Evolutionary conservation across 2,329 filamentous ascomycete species (phyloP), one percentile per base, ranked within the genome.

Genomic region (Chaetomium sp.): DNA sequence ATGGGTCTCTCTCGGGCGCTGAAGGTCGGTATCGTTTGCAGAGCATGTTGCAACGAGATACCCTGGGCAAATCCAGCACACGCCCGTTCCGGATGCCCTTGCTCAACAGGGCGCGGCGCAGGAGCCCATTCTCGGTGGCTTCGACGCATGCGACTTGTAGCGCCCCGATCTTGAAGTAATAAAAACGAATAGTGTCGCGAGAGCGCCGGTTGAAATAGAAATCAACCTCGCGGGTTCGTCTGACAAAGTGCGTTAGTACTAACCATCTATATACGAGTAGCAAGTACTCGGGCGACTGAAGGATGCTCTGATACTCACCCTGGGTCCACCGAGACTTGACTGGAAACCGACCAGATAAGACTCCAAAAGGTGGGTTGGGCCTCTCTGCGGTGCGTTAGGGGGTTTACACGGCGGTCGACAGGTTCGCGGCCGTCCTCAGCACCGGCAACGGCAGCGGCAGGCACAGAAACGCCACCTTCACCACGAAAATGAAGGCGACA

Each of bases 401-500:
- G 23, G 16, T 10, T 23, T 3, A 42, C 12, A 42, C 12, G 13
- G 38, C 13, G 16, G 7, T n/a, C 38, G 13, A 42, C 38, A 6
- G 12, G 13, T 42, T 42, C 19, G 38, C 38, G 10, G 42, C 16
- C 23, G 16, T 27, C 51, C 0, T 27, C 51, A 35, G 9, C 16
- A 13, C n/a, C n/a, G n/a, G n/a, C n/a, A n/a, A n/a, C n/a, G n/a
- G n/a, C n/a, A n/a, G n/a, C n/a, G n/a, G n/a, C n/a, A n/a, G n/a
- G n/a, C n/a, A n/a, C n/a, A n/a, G n/a, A n/a, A n/a, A 5, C 27
- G 38, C 12, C 38, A 13, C 42, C 59, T 2, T 51, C 27, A 7
- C 25, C 25, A 7, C 49, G 59, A 7, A 29, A 35, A n/a, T 56
- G 53, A 13, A 62, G 31, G 42, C 42, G 53, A 29, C 60, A 62